Conservation (phyloP, 148 eudicot genomes). For the Simmondsia chinensis region DNA sequence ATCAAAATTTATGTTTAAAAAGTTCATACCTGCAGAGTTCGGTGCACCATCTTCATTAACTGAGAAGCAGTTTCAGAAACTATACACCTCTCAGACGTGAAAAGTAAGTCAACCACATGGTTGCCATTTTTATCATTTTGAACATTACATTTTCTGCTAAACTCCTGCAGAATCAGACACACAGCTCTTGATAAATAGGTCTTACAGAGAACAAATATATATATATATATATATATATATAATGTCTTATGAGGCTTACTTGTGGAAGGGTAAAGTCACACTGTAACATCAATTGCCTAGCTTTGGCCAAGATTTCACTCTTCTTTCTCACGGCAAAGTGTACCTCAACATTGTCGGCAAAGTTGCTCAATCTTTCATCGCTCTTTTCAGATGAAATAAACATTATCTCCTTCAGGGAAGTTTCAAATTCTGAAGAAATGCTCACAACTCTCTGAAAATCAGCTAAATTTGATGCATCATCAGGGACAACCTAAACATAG, state of each 20-base stretch:
- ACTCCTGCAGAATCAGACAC: conserved; percentile 40
- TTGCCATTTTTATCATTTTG: conserved; percentile 25
- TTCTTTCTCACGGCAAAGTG: conserved; percentile 92
- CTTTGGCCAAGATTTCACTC: conserved; percentile 77
- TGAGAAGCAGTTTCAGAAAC: conserved; percentile 83
- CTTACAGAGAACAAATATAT: conserved; percentile 1
- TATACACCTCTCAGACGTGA: conserved; percentile 70
- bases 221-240: too few relatives aligned
- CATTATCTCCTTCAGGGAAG: conserved; percentile 53
- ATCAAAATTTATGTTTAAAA: too few relatives aligned
- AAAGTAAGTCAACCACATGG: conserved; percentile 57
- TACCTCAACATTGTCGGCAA: conserved; percentile 89
- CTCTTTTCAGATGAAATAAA: conserved; percentile 75
- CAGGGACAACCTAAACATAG: conserved; percentile 69
- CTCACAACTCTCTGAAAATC: conserved; percentile 70
- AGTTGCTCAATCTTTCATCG: conserved; percentile 69
- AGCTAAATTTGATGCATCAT: conserved; percentile 85
- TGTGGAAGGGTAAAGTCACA: conserved; percentile 63
- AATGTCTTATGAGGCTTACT: conserved; percentile 30
- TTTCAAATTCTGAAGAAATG: conserved; percentile 70
- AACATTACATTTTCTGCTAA: conserved; percentile 17
- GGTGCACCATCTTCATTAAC: conserved; percentile 81
- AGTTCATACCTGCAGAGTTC: conserved; percentile 73
- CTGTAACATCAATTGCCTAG: conserved; percentile 67
- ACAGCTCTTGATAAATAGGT: conserved; percentile 8